Conservation (phyloP, 257 asterid genomes). For the Salvia splendens region DNA sequence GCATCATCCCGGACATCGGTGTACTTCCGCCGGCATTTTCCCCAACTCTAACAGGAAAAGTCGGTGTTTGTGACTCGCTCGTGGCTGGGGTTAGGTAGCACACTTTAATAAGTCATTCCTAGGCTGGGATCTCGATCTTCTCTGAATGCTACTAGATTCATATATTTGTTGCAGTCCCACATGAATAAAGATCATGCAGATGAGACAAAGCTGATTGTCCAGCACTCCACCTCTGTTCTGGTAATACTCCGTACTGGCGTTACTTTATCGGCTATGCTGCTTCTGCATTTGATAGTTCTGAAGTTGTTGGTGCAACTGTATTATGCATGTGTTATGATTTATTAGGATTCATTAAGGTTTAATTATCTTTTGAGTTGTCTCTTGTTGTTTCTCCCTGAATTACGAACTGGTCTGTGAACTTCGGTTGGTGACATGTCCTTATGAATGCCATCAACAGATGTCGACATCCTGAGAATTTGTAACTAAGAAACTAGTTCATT, state of each 20-base stretch:
- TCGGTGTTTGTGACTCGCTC: too few species aligned
- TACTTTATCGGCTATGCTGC: not conserved
- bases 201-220: conserved; percentile 87
- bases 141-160: conserved; percentile 25
- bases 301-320: not conserved
- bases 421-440: not conserved
- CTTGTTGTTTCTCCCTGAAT: not conserved
- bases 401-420: not conserved
- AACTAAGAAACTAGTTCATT: conserved; percentile 12
- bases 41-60: too few species aligned
- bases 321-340: too few species aligned
- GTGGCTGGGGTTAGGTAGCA: too few species aligned
- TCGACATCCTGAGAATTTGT: not conserved
- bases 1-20: too few species aligned
- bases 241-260: conserved; percentile 41
- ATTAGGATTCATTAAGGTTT: not conserved
- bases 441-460: conserved; percentile 2
- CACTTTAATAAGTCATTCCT: conserved; percentile 6
- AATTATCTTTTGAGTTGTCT: not conserved
- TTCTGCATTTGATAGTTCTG: not conserved
- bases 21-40: too few species aligned
- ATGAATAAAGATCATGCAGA: conserved; percentile 94
- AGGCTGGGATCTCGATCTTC: not conserved
- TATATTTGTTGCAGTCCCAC: conserved; percentile 65
- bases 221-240: conserved; percentile 74